phyloP scores from a whole-genome alignment of 225 moss, liverwort and hornwort species.

The Physcomitrellopsis africana region DNA sequence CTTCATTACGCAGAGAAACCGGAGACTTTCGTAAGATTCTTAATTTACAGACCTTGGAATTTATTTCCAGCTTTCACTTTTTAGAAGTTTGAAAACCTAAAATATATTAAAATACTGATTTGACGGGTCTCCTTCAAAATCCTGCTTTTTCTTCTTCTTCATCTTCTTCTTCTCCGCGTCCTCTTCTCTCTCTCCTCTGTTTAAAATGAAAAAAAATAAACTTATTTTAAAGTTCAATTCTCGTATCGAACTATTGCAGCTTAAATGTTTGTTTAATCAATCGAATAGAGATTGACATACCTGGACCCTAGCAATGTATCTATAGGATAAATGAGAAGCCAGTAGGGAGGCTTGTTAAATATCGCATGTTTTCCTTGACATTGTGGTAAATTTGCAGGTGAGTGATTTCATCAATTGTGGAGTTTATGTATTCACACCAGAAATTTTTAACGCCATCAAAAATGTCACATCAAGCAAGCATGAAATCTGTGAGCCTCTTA shows the following conservation, averaged over 20 bases:
- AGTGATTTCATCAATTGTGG: conserved; percentile 99
- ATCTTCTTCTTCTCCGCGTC: no score
- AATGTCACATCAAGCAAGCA: conserved; percentile 71
- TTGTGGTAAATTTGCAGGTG: conserved; percentile 63
- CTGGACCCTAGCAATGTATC: neutral
- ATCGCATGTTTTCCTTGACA: conserved; percentile 37
- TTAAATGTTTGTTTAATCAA: neutral
- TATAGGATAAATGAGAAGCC: conserved; percentile 14
- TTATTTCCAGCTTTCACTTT: neutral
- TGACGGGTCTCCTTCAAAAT: neutral
- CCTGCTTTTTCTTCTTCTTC: neutral
- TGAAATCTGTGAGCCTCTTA: conserved; percentile 73
- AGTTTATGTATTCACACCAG: conserved; percentile 95
- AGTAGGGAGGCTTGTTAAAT: conserved; percentile 18
- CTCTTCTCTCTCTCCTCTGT: no score
- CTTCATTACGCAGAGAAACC: conserved; percentile 98
- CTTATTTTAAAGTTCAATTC: no score
- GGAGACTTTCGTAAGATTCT: conserved; percentile 85
- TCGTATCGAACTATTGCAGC: neutral
- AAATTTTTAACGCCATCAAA: conserved; percentile 81
- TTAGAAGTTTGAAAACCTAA: neutral
- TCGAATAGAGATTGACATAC: neutral
- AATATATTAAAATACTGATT: neutral
- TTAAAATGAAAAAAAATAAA: no score
- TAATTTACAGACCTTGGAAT: conserved; percentile 18